These are phyloP conservation scores for Arthrobotrys iridis DNA, from an alignment of 2,329 filamentous ascomycete species.

Conservation along the genomic window DNA sequence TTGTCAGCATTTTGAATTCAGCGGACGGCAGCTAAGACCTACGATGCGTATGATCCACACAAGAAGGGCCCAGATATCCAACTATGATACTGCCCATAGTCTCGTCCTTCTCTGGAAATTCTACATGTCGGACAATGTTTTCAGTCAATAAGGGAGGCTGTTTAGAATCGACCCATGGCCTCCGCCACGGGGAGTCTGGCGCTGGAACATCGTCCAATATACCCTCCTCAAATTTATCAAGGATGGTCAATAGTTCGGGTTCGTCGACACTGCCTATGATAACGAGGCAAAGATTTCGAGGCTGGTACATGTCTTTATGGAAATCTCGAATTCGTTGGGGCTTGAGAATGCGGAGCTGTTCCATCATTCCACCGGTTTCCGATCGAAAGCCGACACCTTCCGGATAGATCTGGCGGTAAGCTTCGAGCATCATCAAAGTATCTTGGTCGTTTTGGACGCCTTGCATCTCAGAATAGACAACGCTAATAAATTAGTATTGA, in stretches of 20 bases:
- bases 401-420: constrained; percentile 83
- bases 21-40: too few species aligned
- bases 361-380: constrained; percentile 98
- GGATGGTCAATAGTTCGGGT: constrained; percentile 77
- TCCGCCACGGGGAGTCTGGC: constrained; percentile 76
- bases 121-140: constrained; percentile 78
- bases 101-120: constrained; percentile 97
- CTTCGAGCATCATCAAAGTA: constrained; percentile 87
- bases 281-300: constrained; percentile 89
- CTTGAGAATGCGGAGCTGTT: constrained; percentile 84
- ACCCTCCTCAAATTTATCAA: constrained; percentile 87
- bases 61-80: constrained; percentile 85
- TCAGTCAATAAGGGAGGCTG: constrained; percentile 77
- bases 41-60: constrained; percentile 73
- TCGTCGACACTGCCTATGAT: constrained; percentile 94
- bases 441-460: constrained; percentile 84
- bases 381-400: constrained; percentile 92
- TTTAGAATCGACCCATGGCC: constrained; percentile 90
- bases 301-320: constrained; percentile 96
- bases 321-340: constrained; percentile 92
- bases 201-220: constrained; percentile 84
- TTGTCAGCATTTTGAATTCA: not conserved
- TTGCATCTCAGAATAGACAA: constrained; percentile 99
- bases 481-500: constrained; percentile 63
- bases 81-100: constrained; percentile 88